Percentiles rank a stretch among this genome's conserved stretches.
Evolutionary conservation across 2,329 filamentous ascomycete species (phyloP).

Genomic region (Pyricularia pennisetigena): DNA sequence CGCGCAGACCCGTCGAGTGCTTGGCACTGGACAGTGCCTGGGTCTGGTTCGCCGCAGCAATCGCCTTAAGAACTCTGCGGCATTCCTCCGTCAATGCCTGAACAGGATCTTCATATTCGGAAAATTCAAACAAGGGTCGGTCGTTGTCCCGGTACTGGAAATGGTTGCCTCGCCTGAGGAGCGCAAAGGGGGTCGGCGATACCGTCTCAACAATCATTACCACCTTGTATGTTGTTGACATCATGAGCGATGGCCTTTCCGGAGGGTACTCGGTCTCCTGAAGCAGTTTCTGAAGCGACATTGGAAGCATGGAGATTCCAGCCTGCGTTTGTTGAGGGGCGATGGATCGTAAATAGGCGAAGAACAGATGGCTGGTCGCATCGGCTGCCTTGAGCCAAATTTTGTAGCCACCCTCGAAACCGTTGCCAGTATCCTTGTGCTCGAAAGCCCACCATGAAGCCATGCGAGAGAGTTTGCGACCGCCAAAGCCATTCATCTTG

Average conservation of each 20-base stretch:
- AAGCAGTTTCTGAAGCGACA: slow-evolving; percentile 82
- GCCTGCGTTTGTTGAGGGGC: slow-evolving; percentile 69
- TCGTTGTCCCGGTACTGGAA: slow-evolving; percentile 94
- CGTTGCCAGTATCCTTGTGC: slow-evolving; percentile 73
- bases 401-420: slow-evolving; percentile 91
- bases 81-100: slow-evolving; percentile 88
- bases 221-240: slow-evolving; percentile 75
- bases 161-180: slow-evolving; percentile 82
- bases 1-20: slow-evolving; percentile 61
- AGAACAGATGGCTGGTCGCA: slow-evolving; percentile 94
- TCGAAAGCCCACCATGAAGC: slow-evolving; percentile 99
- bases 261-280: slow-evolving; percentile 94
- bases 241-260: slow-evolving; percentile 63
- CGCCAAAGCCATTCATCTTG: slow-evolving; percentile 86
- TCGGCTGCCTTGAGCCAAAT: slow-evolving; percentile 86
- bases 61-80: slow-evolving; percentile 76
- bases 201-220: slow-evolving; percentile 96
- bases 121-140: slow-evolving; percentile 71
- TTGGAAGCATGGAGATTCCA: slow-evolving; percentile 77
- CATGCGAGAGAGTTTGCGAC: slow-evolving; percentile 87
- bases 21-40: slow-evolving; percentile 57
- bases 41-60: slow-evolving; percentile 83
- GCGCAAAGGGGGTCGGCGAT: slow-evolving; percentile 85
- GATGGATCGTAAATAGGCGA: slow-evolving; percentile 86
- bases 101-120: slow-evolving; percentile 82